Base-by-base conservation (phyloP, 257 asterid genomes). In the Solanum ahanhuiri region DNA sequence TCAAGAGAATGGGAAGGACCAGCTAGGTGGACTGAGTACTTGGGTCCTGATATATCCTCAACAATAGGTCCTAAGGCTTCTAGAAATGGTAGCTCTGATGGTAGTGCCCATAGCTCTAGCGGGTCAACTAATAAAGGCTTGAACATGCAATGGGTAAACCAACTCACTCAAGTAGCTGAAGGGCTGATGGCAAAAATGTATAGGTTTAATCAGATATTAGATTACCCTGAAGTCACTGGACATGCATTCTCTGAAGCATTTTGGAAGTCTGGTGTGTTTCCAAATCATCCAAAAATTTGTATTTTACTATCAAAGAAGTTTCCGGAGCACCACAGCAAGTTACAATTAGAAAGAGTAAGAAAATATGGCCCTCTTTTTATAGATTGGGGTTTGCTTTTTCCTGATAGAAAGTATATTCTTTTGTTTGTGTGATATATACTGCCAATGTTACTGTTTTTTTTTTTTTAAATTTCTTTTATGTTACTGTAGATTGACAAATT, bases 171-270 rank as follows among this genome's bases (percentile, higher is more conserved):
- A 87, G 99, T 97, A 85, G 99, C 99, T 58, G 96, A 94, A 92
- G 99, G 99, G 88, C 91, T 97, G 87, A 90, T 97, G 98, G 96
- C 98, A n/a, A 97, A 97, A 90, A 94, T 97, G 93, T 95, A 97
- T 87, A 92, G 98, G 87, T 90, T 94, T 86, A 97, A 93, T 91
- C 99, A 97, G 92, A 94, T 97, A 92, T 88, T 97, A 90, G 99
- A 95, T 91, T 94, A 94, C 87, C 99, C 99, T 70, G 99, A 95
- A 88, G 92, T 92, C 88, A 88, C 88, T 88, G 90, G 90, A 87
- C 98, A 95, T 91, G 88, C 88, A n/a, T 97, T 93, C 89, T 92
- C 98, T 1, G 98, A 95, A 88, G 92, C 97, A 57, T 97, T 93
- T 88, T 97, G 99, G 98, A 97, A 93, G 89, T 93, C 98, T 10